Conservation (phyloP, 2,329 filamentous ascomycete species). For the Orbilia quercus region DNA sequence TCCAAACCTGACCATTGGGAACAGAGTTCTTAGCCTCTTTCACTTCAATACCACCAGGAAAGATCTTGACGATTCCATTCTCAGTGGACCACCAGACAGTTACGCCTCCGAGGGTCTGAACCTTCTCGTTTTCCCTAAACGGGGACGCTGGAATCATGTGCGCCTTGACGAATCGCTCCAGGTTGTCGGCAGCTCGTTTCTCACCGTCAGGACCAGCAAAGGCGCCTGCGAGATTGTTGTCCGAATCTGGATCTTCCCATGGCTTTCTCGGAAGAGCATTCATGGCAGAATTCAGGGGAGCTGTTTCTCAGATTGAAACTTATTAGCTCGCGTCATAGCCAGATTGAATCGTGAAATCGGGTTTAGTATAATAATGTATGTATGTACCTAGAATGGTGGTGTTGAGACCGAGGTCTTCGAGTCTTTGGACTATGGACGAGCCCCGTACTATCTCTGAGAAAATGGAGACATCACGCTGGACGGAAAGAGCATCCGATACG, state of each 20-base stretch:
- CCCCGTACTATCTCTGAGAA: conserved; percentile 50
- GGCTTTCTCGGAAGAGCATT: conserved; percentile 83
- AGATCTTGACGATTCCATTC: conserved; percentile 72
- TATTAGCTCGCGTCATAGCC: neutral
- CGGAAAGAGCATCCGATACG: conserved; percentile 50
- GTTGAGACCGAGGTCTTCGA: conserved; percentile 46
- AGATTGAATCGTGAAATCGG: too few species aligned
- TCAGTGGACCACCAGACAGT: conserved; percentile 86
- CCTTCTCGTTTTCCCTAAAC: conserved; percentile 75
- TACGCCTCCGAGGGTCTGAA: conserved; percentile 74
- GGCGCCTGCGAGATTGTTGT: conserved; percentile 65
- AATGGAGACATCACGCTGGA: conserved; percentile 53
- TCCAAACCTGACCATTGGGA: conserved; percentile 82
- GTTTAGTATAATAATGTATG: too few species aligned
- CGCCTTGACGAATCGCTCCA: conserved; percentile 83
- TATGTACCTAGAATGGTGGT: conserved; percentile 51
- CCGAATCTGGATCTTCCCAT: conserved; percentile 83
- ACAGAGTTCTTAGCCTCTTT: conserved; percentile 78
- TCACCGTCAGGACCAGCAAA: conserved; percentile 81
- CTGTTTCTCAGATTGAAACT: conserved; percentile 62
- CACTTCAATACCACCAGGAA: conserved; percentile 83
- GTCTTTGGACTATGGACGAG: conserved; percentile 23
- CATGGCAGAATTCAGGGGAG: conserved; percentile 85
- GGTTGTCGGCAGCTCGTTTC: conserved; percentile 79
- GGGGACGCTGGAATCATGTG: conserved; percentile 81